Base-by-base conservation (phyloP, 495 filamentous ascomycete genomes). In the Xylaria intraflava region DNA sequence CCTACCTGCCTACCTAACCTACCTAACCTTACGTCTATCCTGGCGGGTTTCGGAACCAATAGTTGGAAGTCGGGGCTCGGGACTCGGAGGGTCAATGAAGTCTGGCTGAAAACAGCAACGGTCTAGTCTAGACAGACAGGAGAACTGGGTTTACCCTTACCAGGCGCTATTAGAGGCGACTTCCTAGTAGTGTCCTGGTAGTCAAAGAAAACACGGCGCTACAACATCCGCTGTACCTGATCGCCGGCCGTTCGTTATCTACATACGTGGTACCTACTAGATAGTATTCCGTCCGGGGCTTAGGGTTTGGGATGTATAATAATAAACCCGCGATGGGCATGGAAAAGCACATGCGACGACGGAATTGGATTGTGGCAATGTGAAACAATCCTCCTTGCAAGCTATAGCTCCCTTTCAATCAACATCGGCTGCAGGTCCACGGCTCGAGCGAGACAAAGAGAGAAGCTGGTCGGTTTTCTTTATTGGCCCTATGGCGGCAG, bases 51-150 rank as follows among this genome's bases (percentile, higher is more conserved):
- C n/a, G n/a, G n/a, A n/a, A n/a, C n/a, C 27, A 46, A 44, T 30
- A 46, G 41, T 23, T 41, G 46, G 36, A 31, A 49, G 36, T 39
- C 30, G 30, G 49, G 24, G 30, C 24, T 11, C 19, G 33, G 46
- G 31, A n/a, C 35, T 19, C 44, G 39, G 45, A 41, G 30, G 36
- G 4, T 16, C 6, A 33, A 48, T 42, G 47, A 48, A 44, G 46
- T 46, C 46, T 56, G 53, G 53, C 53, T 56, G 53, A 56, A 56
- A 56, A 46, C 53, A 56, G 53, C 46, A 56, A 51, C 35, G n/a
- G n/a, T n/a, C n/a, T n/a, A n/a, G n/a, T n/a, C n/a, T n/a, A n/a
- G n/a, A n/a, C n/a, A n/a, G n/a, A n/a, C n/a, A n/a, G n/a, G n/a
- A n/a, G n/a, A n/a, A n/a, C n/a, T n/a, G n/a, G n/a, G n/a, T n/a